Evolutionary conservation across 495 filamentous ascomycete genomes (phyloP).

Genomic region (Neurospora sp.): DNA sequence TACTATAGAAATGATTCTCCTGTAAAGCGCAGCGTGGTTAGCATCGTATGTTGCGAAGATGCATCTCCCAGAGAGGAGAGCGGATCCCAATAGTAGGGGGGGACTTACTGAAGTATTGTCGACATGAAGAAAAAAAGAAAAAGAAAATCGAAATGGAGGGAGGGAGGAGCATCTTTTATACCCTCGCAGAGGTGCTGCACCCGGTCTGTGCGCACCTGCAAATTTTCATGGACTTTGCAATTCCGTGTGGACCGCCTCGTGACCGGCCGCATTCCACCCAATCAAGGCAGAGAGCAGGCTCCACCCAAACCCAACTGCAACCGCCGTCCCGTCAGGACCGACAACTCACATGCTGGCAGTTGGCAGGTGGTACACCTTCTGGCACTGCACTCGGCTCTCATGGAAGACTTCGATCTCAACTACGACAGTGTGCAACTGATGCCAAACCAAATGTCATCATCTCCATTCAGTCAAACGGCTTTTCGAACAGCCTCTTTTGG

Average conservation of each 20-base stretch:
- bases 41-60: background rate
- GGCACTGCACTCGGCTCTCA: background rate
- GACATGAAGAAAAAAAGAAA: constrained; percentile 40
- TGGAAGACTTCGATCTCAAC: background rate
- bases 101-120: constrained; percentile 50
- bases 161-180: constrained; percentile 23
- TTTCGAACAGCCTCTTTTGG: background rate
- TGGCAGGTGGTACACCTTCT: background rate
- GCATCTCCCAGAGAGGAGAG: background rate
- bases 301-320: background rate
- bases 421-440: background rate
- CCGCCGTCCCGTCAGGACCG: background rate
- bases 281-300: background rate
- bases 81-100: constrained; percentile 26
- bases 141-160: constrained; percentile 17
- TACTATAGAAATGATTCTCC: constrained; percentile 9
- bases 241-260: background rate
- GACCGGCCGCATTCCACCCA: background rate
- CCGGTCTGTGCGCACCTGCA: constrained; percentile 31
- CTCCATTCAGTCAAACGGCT: background rate
- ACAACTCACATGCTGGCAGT: background rate
- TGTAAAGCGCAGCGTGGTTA: background rate
- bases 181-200: constrained; percentile 13
- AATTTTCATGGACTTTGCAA: constrained; percentile 12
- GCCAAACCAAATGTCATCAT: background rate